Evolutionary conservation across 345 rosid species (phyloP).

Genomic region (Cardamine chenopodiifolia): DNA sequence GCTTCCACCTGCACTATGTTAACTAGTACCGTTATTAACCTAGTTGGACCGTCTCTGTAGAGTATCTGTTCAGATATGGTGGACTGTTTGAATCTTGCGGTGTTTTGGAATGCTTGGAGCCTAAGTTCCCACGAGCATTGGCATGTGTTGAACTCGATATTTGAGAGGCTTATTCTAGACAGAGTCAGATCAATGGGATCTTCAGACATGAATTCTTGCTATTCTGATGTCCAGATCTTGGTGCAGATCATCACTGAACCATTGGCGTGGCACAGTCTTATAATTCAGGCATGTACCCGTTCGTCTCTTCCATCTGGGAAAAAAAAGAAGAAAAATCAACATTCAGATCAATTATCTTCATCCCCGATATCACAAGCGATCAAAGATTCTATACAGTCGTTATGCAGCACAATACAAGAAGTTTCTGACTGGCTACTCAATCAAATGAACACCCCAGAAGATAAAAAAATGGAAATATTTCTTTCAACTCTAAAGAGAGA

Average conservation of each 20-base stretch:
- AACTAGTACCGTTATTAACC: constrained; percentile 17
- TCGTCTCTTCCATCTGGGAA: constrained; percentile 77
- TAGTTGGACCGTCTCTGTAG: constrained; percentile 47
- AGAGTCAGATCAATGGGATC: constrained; percentile 55
- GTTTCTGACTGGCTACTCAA: constrained; percentile 55
- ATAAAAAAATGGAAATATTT: constrained; percentile 54
- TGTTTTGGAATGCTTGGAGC: constrained; percentile 82
- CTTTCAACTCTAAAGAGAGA: constrained; percentile 51
- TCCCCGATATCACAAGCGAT: constrained; percentile 47
- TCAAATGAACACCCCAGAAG: constrained; percentile 58
- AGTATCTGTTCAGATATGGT: constrained; percentile 64
- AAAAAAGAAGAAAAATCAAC: constrained; percentile 85
- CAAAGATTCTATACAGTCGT: constrained; percentile 57
- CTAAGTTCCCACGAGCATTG: constrained; percentile 63
- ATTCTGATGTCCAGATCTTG: constrained; percentile 54
- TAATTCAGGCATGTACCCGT: constrained; percentile 76
- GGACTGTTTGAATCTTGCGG: constrained; percentile 85
- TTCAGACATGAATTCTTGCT: constrained; percentile 50
- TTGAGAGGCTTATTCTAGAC: constrained; percentile 58
- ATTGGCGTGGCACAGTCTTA: constrained; percentile 80
- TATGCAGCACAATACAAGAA: constrained; percentile 52
- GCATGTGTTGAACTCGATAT: constrained; percentile 58
- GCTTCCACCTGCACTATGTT: constrained; percentile 3
- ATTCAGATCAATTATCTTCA: constrained; percentile 50
- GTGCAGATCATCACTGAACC: constrained; percentile 82